A percentile compares a stretch with the other conserved stretches of the same genome.
Evolutionary conservation across 2,329 filamentous ascomycete genomes (phyloP).

Genomic region (Penicillium thymicola): DNA sequence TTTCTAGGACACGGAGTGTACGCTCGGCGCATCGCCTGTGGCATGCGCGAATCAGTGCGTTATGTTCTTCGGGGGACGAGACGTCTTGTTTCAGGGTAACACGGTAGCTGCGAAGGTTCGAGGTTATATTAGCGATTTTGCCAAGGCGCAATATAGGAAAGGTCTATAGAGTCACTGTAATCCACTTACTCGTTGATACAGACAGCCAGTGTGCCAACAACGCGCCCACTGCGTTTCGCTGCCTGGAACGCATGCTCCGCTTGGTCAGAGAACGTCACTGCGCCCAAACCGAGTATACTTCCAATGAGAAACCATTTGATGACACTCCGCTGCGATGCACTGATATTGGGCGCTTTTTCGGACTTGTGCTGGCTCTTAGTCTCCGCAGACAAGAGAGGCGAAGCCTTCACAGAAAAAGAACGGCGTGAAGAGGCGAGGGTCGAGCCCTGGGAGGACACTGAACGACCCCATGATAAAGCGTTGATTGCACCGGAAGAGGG

Average conservation of each 20-base stretch:
- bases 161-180: background rate
- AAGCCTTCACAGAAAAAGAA: constrained; percentile 19
- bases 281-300: constrained; percentile 41
- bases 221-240: constrained; percentile 72
- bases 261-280: constrained; percentile 58
- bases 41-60: constrained; percentile 71
- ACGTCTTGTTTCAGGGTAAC: constrained; percentile 70
- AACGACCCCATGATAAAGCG: background rate
- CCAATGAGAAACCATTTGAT: constrained; percentile 35
- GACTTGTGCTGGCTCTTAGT: constrained; percentile 1
- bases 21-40: constrained; percentile 90
- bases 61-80: constrained; percentile 62
- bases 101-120: constrained; percentile 65
- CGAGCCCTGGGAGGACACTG: background rate
- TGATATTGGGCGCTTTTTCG: background rate
- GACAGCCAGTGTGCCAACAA: constrained; percentile 68
- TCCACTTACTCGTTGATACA: constrained; percentile 83
- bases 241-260: constrained; percentile 74
- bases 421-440: constrained; percentile 3
- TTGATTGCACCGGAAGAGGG: background rate
- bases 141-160: background rate
- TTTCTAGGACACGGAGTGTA: constrained; percentile 82
- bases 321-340: constrained; percentile 21
- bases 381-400: constrained; percentile 12
- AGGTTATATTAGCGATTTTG: constrained; percentile 6